Evolutionary conservation across 2,329 filamentous ascomycete species (phyloP), one percentile per base, ranked within the genome.

Genomic region (Pseudogymnoascus sp.): DNA sequence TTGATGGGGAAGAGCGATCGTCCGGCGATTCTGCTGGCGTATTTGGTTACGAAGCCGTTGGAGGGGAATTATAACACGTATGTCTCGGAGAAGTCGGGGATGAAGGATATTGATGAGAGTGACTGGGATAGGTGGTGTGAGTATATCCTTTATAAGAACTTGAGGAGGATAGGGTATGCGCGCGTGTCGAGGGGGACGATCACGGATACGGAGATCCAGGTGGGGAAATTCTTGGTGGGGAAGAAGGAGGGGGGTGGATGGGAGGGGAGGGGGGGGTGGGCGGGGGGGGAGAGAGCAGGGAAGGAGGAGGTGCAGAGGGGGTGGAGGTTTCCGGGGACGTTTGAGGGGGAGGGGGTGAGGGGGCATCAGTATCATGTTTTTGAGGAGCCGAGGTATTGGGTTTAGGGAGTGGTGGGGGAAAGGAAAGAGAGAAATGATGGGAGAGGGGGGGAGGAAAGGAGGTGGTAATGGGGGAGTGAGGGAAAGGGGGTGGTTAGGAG

Each of bases 71-170:
- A 99, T 79, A 93, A 97, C 74, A 96, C 87, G 0, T 97, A 96
- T 71, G 95, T 97, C 23, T 91, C 91, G 64, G 83, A 91, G 62
- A 79, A 80, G 64, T 96, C 90, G 64, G 91, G 92, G 8, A 99
- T 99, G 95, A 87, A 90, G 71, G 95, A 99, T 72, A 95, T 99
- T 60, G 95, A 99, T 72, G 84, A 87, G 0, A 87, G 81, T 2
- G 95, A 99, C 74, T 96, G 92, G 92, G 95, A 99, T 75, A 82
- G 95, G 63, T 99, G 95, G 95, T 99, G 95, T 79, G 93, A 99
- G 79, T 99, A 99, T 76, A 97, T 99, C 68, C 79, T 99, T 26
- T 99, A 91, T 81, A 97, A 97, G 80, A 87, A 87, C 11, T 77
- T 99, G 66, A 88, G 87, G 76, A 84, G 93, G 66, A 88, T 89